A percentile compares a stretch with the other conserved stretches of the same genome.
These are phyloP conservation scores for Mercurialis annua DNA, from an alignment of 345 rosid species.

Conservation along the genomic window DNA sequence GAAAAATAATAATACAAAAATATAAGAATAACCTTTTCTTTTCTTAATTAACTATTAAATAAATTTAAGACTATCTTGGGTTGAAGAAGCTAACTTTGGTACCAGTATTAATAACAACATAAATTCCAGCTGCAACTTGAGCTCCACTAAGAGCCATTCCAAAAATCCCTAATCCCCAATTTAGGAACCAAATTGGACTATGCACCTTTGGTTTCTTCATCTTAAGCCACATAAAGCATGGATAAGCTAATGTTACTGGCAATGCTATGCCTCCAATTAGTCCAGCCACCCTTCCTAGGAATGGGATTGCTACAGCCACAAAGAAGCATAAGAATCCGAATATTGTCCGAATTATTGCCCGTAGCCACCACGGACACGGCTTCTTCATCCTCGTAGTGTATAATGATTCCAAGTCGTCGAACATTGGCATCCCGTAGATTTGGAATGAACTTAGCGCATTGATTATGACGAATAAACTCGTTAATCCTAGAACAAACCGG, in stretches of 20 bases:
- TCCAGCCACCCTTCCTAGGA: conserved; percentile 26
- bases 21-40: background rate
- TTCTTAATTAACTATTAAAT: no score
- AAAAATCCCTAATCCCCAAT: conserved; percentile 29
- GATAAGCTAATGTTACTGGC: conserved; percentile 34
- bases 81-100: conserved; percentile 27
- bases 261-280: conserved; percentile 33
- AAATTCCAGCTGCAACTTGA: conserved; percentile 23
- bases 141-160: conserved; percentile 24
- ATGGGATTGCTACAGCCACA: conserved; percentile 33
- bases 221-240: conserved; percentile 39
- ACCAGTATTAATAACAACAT: conserved; percentile 28
- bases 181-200: conserved; percentile 29
- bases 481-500: conserved; percentile 21
- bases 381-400: conserved; percentile 20
- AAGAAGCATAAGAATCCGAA: conserved; percentile 32
- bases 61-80: conserved; percentile 18
- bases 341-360: conserved; percentile 19
- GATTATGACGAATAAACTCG: conserved; percentile 26
- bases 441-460: conserved; percentile 34
- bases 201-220: conserved; percentile 29
- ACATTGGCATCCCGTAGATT: conserved; percentile 34
- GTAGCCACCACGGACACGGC: conserved; percentile 31
- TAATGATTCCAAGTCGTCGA: conserved; percentile 26
- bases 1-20: background rate